Conservation (phyloP, 2,329 filamentous ascomycete species). For the Knoxdaviesia capensis region DNA sequence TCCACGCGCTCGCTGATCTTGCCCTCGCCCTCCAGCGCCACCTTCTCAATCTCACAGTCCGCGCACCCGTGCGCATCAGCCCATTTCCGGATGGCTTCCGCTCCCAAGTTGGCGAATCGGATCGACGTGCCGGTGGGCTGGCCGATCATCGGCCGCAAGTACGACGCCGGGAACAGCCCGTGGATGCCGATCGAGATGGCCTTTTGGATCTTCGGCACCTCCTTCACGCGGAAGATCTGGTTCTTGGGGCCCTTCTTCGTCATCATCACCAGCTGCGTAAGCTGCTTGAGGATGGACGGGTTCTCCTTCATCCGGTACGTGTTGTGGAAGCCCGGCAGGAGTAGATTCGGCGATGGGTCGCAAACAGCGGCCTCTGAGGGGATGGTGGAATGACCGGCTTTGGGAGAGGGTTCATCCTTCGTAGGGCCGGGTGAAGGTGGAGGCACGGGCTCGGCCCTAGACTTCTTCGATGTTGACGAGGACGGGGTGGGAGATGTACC, state of each 20-base stretch:
- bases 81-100: constrained; percentile 69
- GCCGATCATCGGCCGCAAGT: constrained; percentile 77
- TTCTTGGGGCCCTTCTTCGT: constrained; percentile 35
- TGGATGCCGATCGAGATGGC: constrained; percentile 89
- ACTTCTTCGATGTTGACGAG: constrained; percentile 12
- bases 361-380: constrained; percentile 1
- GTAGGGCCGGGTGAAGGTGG: constrained; percentile 3
- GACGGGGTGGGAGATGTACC: constrained; percentile 13
- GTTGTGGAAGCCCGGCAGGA: constrained; percentile 48
- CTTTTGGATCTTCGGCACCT: constrained; percentile 51
- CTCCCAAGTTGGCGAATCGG: constrained; percentile 74
- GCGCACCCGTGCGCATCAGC: constrained; percentile 50
- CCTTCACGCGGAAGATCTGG: constrained; percentile 53
- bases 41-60: constrained; percentile 74
- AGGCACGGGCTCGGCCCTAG: constrained; percentile 7
- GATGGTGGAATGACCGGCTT: not conserved
- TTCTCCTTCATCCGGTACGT: constrained; percentile 49
- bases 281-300: constrained; percentile 50
- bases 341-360: constrained; percentile 32
- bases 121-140: constrained; percentile 92
- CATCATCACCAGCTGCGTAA: constrained; percentile 35
- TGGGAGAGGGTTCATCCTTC: not conserved
- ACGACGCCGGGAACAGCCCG: constrained; percentile 74
- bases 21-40: constrained; percentile 86
- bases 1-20: constrained; percentile 79